Evolutionary conservation across 2,329 filamentous ascomycete species (phyloP).

Genomic region (Claviceps fusiformis): DNA sequence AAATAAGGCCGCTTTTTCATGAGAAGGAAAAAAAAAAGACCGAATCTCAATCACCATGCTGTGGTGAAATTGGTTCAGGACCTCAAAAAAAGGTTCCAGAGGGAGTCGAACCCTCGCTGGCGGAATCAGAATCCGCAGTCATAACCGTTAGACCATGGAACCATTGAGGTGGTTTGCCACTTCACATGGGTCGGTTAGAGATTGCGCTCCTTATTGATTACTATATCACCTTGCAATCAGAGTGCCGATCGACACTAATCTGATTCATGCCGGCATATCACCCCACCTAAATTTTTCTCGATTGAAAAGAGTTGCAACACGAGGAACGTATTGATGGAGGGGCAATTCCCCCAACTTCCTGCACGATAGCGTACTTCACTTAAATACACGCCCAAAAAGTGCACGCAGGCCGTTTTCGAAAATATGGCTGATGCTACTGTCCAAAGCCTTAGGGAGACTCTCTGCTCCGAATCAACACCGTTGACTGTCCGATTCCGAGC

Average conservation of each 20-base stretch:
- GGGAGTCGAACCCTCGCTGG: constrained; percentile 25
- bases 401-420: background rate
- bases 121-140: constrained; percentile 24
- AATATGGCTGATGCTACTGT: constrained; percentile 32
- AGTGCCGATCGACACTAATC: background rate
- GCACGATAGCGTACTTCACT: background rate
- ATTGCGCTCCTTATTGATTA: too few relatives aligned
- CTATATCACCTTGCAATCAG: too few relatives aligned
- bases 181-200: constrained; percentile 11
- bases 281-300: constrained; percentile 24
- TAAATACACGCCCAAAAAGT: background rate
- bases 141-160: constrained; percentile 25
- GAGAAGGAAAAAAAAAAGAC: too few relatives aligned
- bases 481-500: constrained; percentile 87
- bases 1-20: too few relatives aligned
- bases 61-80: too few relatives aligned
- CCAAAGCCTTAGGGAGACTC: constrained; percentile 54
- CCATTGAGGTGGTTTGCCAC: constrained; percentile 14
- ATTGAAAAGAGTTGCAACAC: background rate
- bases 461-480: constrained; percentile 67
- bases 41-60: background rate
- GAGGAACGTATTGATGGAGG: background rate
- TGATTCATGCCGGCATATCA: constrained; percentile 7
- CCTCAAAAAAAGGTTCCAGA: constrained; percentile 16
- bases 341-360: background rate